These are phyloP conservation scores for Suhomyces terraborum DNA, from an alignment of 1,139 yeast species.

Conservation along the genomic window DNA sequence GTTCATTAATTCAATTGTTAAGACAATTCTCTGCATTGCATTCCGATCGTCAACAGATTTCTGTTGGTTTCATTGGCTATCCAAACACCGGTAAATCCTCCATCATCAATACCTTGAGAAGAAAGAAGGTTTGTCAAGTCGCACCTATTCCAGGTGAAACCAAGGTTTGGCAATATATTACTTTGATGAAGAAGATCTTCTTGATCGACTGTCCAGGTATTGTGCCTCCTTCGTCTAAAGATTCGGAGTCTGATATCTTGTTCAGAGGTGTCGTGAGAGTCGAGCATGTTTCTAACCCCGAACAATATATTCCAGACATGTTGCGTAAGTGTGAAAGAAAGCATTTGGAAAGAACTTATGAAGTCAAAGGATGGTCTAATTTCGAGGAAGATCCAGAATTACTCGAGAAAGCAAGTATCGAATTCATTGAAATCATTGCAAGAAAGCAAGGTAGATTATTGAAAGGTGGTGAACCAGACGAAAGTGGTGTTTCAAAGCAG, in stretches of 20 bases:
- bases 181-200: conserved; percentile 92
- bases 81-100: conserved; percentile 98
- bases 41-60: conserved; percentile 90
- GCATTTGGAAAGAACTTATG: conserved; percentile 94
- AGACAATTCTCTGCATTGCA: conserved; percentile 92
- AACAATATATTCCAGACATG: conserved; percentile 90
- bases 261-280: conserved; percentile 98
- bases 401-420: conserved; percentile 61
- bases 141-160: conserved; percentile 99
- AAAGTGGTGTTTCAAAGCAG: conserved; percentile 86
- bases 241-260: conserved; percentile 88
- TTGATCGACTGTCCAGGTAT: conserved; percentile 98
- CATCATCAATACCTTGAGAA: conserved; percentile 87
- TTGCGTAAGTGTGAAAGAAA: conserved; percentile 82
- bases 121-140: conserved; percentile 93
- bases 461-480: conserved; percentile 98
- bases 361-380: conserved; percentile 83
- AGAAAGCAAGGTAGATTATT: conserved; percentile 88
- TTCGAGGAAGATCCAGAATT: conserved; percentile 44
- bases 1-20: conserved; percentile 87
- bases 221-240: conserved; percentile 92
- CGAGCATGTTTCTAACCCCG: conserved; percentile 93
- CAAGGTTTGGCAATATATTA: conserved; percentile 98
- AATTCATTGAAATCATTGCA: conserved; percentile 87
- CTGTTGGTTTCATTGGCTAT: conserved; percentile 96